A percentile compares a stretch with the other conserved stretches of the same genome.
These are phyloP conservation scores for Phytophthora ohioensis DNA, from an alignment of 352 stramenopile species.

Conservation along the genomic window DNA sequence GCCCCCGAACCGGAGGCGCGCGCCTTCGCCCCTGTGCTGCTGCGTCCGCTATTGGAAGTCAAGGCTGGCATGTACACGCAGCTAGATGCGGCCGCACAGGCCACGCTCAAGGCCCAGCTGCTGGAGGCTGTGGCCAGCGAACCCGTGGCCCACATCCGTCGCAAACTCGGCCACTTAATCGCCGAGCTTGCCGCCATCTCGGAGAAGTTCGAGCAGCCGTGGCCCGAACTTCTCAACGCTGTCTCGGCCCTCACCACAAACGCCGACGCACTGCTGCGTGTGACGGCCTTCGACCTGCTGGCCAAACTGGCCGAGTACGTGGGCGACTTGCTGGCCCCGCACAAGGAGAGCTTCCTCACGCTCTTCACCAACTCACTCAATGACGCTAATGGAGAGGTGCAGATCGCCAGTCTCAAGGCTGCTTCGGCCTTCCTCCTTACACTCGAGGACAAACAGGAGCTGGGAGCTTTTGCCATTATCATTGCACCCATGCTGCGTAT, in stretches of 20 bases:
- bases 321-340: constrained; percentile 65
- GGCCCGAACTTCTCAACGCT: constrained; percentile 75
- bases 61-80: constrained; percentile 74
- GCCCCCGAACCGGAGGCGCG: constrained; percentile 68
- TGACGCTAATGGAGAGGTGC: constrained; percentile 66
- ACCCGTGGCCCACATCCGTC: constrained; percentile 77
- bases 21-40: constrained; percentile 80
- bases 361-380: constrained; percentile 81
- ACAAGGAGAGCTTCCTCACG: constrained; percentile 85
- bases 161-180: constrained; percentile 84
- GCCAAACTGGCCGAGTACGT: constrained; percentile 80
- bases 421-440: constrained; percentile 76
- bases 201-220: constrained; percentile 60
- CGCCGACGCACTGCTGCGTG: constrained; percentile 66
- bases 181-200: constrained; percentile 74
- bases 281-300: constrained; percentile 83
- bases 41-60: constrained; percentile 78
- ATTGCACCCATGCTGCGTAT: constrained; percentile 80
- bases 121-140: constrained; percentile 73
- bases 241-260: constrained; percentile 71
- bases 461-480: constrained; percentile 76
- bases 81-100: constrained; percentile 63
- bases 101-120: constrained; percentile 74
- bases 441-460: constrained; percentile 74
- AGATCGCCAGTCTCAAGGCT: constrained; percentile 80